Evolutionary conservation across 164 flowering plant species (phyloP), one percentile per base, ranked within the genome.

Genomic region (Platanus orientalis): DNA sequence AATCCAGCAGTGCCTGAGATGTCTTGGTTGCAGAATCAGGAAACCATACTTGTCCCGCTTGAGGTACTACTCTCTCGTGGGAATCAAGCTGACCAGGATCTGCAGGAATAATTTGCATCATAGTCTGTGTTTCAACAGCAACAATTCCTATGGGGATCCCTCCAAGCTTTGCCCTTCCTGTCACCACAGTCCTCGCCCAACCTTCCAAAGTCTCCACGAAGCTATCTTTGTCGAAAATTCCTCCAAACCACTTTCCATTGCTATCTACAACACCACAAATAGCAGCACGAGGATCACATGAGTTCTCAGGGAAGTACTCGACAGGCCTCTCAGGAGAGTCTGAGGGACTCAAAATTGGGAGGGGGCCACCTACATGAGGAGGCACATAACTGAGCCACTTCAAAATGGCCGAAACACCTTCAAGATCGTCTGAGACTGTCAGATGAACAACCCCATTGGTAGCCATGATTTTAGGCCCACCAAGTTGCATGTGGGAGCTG

Each of bases 41-140:
- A 71, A 95, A 95, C 99, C 99, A 95, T 11, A 95, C 99, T 75
- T 95, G 99, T 58, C 99, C 99, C 6, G 99, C 99, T 77, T 92
- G 97, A 21, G 98, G 98, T 12, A 92, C 97, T 61, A 92, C 90
- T 69, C 99, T 78, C 73, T 95, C 99, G 61, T 85, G 91, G 23
- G 99, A 95, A 75, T 95, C 99, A 23, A 88, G 97, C 80, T 95
- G 99, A 56, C 99, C 99, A 13, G 99, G 99, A 56, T 95, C 99
- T 6, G 99, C 99, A 58, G 99, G 99, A 52, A 95, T 95, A 21
- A 92, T 82, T 74, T 95, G 99, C 97, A 88, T 90, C 74, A 95
- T 79, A 2, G 99, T 92, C 73, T 92, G 97, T 24, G 99, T 95
- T 80, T 95, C 99, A 45, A 92, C 97, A 42, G 99, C 98, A 40